Conservation (phyloP, 2,329 filamentous ascomycete genomes). For the Xylaria sp. region DNA sequence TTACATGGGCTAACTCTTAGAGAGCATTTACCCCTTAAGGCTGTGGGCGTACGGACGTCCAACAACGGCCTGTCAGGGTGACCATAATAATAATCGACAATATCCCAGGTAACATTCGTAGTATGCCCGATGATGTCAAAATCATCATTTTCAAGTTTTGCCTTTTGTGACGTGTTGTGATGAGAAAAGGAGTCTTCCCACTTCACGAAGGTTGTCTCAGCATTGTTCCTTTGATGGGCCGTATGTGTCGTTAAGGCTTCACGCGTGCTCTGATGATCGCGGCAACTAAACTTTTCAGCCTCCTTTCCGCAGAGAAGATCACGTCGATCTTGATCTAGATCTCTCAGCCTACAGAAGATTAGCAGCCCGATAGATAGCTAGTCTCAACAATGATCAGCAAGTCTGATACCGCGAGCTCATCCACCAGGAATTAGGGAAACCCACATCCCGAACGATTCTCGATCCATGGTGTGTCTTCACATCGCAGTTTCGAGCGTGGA, state of each 20-base stretch:
- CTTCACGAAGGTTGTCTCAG: neutral
- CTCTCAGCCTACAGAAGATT: slow-evolving; percentile 17
- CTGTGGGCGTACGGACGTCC: slow-evolving; percentile 20
- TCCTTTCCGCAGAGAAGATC: slow-evolving; percentile 35
- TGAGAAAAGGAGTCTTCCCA: neutral
- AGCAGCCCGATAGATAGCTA: neutral
- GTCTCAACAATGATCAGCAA: neutral
- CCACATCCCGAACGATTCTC: slow-evolving; percentile 13
- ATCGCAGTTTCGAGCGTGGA: neutral
- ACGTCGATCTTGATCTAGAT: slow-evolving; percentile 30
- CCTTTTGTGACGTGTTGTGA: no score
- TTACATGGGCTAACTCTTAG: slow-evolving; percentile 28
- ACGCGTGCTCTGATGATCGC: slow-evolving; percentile 41
- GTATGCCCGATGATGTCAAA: slow-evolving; percentile 35
- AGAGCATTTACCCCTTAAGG: slow-evolving; percentile 35
- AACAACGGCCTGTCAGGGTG: slow-evolving; percentile 11
- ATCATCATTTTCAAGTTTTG: slow-evolving; percentile 23
- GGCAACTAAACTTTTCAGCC: slow-evolving; percentile 36
- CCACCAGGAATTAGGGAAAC: neutral
- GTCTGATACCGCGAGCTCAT: neutral
- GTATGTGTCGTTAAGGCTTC: neutral
- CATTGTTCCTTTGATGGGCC: neutral
- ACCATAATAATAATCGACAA: slow-evolving; percentile 11
- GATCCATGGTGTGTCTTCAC: slow-evolving; percentile 22
- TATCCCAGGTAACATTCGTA: slow-evolving; percentile 10